Conservation (phyloP, 192 early-diverging fungal genomes). For the Spizellomyces punctatus region DNA sequence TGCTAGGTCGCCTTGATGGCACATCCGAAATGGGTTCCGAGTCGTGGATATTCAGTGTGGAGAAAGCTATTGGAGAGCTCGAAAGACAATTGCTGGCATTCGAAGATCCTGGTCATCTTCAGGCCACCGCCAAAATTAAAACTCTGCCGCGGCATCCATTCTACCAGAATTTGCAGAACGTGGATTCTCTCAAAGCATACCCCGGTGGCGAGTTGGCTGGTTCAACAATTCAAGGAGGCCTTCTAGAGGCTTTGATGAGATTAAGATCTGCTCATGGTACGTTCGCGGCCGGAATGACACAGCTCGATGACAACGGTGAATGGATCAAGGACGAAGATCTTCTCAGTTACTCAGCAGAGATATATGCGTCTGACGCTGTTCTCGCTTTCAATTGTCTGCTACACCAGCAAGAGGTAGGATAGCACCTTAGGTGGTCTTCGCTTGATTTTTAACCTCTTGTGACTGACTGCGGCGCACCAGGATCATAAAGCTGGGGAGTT, state of each 20-base stretch:
- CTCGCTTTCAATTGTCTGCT: neutral
- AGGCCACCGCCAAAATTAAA: neutral
- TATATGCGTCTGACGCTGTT: too few species aligned
- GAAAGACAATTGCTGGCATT: slow-evolving; percentile 5
- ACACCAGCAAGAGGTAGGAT: neutral
- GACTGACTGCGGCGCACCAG: neutral
- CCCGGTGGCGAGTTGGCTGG: slow-evolving; percentile 1
- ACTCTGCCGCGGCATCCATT: neutral
- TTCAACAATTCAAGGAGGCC: slow-evolving; percentile 1
- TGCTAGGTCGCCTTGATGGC: neutral
- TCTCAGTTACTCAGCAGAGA: too few species aligned
- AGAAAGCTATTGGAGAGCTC: slow-evolving; percentile 17
- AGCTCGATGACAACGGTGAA: neutral
- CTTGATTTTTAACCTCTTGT: neutral
- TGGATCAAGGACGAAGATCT: neutral
- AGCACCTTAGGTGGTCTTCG: neutral
- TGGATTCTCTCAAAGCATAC: neutral
- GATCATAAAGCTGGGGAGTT: too few species aligned
- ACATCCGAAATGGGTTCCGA: neutral
- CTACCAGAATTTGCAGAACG: neutral
- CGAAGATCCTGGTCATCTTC: neutral
- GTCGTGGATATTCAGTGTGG: slow-evolving; percentile 7
- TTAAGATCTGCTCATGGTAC: neutral
- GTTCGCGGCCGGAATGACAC: neutral
- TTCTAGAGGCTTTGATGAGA: neutral